Conservation (phyloP, 2,329 filamentous ascomycete species). For the Colletotrichum godetiae region DNA sequence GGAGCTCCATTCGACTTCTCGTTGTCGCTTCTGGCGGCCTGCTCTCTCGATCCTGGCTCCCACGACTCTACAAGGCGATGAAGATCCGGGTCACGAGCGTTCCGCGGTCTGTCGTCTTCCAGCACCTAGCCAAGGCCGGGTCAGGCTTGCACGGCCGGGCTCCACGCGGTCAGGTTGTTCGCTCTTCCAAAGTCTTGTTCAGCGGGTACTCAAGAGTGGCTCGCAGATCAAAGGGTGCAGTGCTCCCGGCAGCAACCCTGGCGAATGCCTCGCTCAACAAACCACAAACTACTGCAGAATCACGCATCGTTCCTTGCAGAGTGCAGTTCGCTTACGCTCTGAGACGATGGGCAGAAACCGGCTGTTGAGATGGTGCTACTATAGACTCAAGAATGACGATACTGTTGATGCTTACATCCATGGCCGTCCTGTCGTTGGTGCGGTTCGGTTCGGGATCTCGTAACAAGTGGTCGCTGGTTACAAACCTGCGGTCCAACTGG, state of each 20-base stretch:
- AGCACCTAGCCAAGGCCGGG: background rate
- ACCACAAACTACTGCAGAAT: background rate
- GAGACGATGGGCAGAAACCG: background rate
- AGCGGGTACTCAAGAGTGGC: slow-evolving; percentile 10
- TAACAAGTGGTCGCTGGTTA: background rate
- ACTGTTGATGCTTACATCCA: background rate
- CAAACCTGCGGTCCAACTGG: too few species aligned
- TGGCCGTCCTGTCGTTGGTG: background rate
- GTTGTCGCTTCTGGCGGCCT: slow-evolving; percentile 2
- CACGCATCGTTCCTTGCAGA: background rate
- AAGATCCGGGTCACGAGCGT: background rate
- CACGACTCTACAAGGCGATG: background rate
- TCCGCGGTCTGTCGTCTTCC: background rate
- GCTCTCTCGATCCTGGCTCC: background rate
- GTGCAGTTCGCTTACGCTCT: background rate
- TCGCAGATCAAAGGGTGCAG: slow-evolving; percentile 15
- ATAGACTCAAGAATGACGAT: background rate
- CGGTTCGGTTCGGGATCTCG: background rate
- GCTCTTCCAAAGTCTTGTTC: slow-evolving; percentile 26
- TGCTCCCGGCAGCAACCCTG: slow-evolving; percentile 9
- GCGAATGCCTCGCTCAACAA: background rate
- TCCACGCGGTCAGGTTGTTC: slow-evolving; percentile 6
- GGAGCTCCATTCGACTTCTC: background rate
- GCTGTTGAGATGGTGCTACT: background rate
- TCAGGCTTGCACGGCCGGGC: background rate